Conservation (phyloP, 306 rosid species). For the Canavalia ensiformis region DNA sequence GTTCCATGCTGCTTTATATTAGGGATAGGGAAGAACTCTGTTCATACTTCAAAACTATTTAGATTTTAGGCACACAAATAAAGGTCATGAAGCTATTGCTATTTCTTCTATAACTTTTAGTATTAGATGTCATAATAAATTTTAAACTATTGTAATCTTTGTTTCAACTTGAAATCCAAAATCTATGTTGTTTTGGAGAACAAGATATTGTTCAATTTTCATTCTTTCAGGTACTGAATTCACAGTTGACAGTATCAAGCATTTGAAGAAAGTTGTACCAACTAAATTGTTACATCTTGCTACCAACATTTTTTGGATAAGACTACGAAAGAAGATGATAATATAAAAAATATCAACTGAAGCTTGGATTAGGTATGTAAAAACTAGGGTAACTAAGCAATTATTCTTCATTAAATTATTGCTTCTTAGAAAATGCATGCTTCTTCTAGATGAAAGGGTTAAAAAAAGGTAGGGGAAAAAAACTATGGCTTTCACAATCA, state of each 20-base stretch:
- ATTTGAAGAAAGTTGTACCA: constrained; percentile 29
- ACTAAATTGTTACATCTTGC: constrained; percentile 11
- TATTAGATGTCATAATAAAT: background rate
- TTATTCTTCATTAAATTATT: background rate
- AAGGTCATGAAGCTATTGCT: constrained; percentile 14
- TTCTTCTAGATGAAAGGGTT: background rate
- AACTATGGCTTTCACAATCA: constrained; percentile 1
- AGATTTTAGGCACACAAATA: background rate
- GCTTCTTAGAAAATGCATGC: background rate
- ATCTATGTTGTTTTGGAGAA: background rate
- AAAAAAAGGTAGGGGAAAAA: background rate
- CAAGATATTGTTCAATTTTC: background rate
- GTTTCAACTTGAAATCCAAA: background rate
- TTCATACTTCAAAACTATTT: background rate
- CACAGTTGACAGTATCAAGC: background rate
- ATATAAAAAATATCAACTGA: background rate
- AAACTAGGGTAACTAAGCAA: background rate
- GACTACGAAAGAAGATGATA: background rate
- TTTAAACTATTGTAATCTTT: background rate
- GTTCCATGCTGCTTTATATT: background rate
- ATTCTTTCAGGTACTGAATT: background rate
- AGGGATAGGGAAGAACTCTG: background rate
- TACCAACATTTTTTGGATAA: background rate
- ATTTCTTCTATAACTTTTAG: background rate
- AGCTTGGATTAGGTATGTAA: background rate